Evolutionary conservation across 2,329 filamentous ascomycete species (phyloP).

Genomic region (Cladobotryum mycophilum): DNA sequence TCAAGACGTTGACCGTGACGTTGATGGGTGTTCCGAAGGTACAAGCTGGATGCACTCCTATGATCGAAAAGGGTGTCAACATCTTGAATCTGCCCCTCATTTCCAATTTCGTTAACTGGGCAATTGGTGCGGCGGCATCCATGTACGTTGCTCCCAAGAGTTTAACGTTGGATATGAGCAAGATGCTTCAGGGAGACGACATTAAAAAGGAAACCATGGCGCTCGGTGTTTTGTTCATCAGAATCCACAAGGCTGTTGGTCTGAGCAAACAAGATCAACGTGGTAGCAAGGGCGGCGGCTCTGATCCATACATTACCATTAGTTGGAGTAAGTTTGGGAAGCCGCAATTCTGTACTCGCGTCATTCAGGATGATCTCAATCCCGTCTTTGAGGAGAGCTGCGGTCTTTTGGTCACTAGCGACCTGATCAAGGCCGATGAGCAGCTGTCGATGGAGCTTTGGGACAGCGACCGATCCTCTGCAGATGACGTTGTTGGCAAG

Average conservation of each 20-base stretch:
- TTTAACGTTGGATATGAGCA: slow-evolving; percentile 84
- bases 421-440: slow-evolving; percentile 89
- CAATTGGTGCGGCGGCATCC: slow-evolving; percentile 76
- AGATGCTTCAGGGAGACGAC: slow-evolving; percentile 85
- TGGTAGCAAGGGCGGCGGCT: slow-evolving; percentile 78
- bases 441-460: slow-evolving; percentile 90
- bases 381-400: slow-evolving; percentile 87
- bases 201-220: slow-evolving; percentile 85
- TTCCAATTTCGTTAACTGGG: slow-evolving; percentile 94
- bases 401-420: slow-evolving; percentile 77
- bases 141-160: slow-evolving; percentile 95
- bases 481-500: slow-evolving; percentile 93
- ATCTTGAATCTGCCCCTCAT: slow-evolving; percentile 88
- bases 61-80: slow-evolving; percentile 87
- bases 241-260: slow-evolving; percentile 80
- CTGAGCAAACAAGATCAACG: slow-evolving; percentile 86
- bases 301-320: slow-evolving; percentile 91
- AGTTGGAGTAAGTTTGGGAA: slow-evolving; percentile 96
- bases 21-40: slow-evolving; percentile 92
- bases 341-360: slow-evolving; percentile 93
- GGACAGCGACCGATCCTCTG: slow-evolving; percentile 89
- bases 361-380: slow-evolving; percentile 91
- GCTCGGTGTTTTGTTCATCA: slow-evolving; percentile 83
- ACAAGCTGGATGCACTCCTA: slow-evolving; percentile 81
- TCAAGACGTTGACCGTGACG: slow-evolving; percentile 88